Evolutionary conservation across 805 yeast genomes (phyloP).

Genomic region (Teunomyces stri): DNA sequence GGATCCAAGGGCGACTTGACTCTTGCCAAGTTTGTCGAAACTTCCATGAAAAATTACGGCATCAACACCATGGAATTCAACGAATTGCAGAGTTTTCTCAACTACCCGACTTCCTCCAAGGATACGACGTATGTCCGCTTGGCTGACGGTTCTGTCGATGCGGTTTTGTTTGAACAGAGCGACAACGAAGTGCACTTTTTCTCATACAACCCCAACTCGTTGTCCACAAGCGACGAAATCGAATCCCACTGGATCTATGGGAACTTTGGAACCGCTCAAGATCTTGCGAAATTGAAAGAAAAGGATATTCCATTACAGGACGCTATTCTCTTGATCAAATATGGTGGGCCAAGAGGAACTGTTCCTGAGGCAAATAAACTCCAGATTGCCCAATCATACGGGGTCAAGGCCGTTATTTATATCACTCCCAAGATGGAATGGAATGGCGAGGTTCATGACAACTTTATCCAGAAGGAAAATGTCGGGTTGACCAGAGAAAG

Average conservation of each 20-base stretch:
- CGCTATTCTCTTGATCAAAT: constrained; percentile 57
- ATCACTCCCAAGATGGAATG: constrained; percentile 35
- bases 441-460: constrained; percentile 16
- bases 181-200: constrained; percentile 30
- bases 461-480: constrained; percentile 51
- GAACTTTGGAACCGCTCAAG: constrained; percentile 61
- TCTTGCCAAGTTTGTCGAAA: constrained; percentile 62
- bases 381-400: constrained; percentile 49
- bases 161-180: constrained; percentile 36
- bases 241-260: constrained; percentile 58
- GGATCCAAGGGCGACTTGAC: constrained; percentile 87
- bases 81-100: constrained; percentile 54
- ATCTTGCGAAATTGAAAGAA: constrained; percentile 43
- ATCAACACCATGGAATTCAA: constrained; percentile 49
- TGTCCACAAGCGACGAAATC: constrained; percentile 50
- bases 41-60: constrained; percentile 57
- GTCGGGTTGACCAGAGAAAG: constrained; percentile 58
- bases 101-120: constrained; percentile 52
- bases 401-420: constrained; percentile 68
- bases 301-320: constrained; percentile 41
- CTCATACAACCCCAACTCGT: constrained; percentile 70
- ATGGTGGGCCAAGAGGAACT: constrained; percentile 38
- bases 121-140: constrained; percentile 27
- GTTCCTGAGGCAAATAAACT: constrained; percentile 39
- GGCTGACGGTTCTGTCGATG: constrained; percentile 35